Conservation (phyloP, 169 alveolate genomes). For the Miamiensis avidus region DNA sequence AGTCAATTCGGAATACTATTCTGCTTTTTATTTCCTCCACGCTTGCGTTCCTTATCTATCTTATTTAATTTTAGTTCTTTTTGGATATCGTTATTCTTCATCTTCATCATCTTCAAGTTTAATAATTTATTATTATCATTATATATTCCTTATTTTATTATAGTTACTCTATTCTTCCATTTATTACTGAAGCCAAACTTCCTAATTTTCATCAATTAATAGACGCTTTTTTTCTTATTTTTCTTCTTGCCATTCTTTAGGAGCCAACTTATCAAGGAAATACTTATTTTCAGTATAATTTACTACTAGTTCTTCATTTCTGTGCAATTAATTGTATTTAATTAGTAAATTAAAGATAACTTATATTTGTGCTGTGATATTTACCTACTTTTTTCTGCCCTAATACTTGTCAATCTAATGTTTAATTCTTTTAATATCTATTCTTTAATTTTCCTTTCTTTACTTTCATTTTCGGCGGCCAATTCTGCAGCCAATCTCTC, state of each 20-base stretch:
- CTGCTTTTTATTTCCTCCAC: background rate
- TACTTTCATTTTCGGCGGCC: slow-evolving; percentile 33
- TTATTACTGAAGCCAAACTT: slow-evolving; percentile 18
- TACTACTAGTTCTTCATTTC: slow-evolving; percentile 41
- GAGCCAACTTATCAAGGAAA: slow-evolving; percentile 45
- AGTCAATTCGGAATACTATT: background rate
- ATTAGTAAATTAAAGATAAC: no score
- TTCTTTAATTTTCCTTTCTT: slow-evolving; percentile 38
- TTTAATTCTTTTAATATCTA: slow-evolving; percentile 23
- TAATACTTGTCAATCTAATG: slow-evolving; percentile 29
- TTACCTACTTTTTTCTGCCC: slow-evolving; percentile 31
- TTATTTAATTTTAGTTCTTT: no score
- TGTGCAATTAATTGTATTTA: background rate
- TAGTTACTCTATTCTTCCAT: background rate
- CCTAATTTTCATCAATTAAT: slow-evolving; percentile 6
- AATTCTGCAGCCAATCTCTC: slow-evolving; percentile 39
- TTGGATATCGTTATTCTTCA: background rate
- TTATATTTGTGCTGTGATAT: no score
- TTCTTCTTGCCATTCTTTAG: slow-evolving; percentile 47
- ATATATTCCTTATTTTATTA: background rate
- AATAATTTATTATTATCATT: background rate
- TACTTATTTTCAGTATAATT: slow-evolving; percentile 40
- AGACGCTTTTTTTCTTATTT: slow-evolving; percentile 28
- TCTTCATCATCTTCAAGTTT: background rate
- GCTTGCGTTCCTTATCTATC: background rate